A percentile compares a stretch with the other conserved stretches of the same genome.
Conservation (phyloP, 2,329 filamentous ascomycete genomes). For the Colletotrichum incanum region DNA sequence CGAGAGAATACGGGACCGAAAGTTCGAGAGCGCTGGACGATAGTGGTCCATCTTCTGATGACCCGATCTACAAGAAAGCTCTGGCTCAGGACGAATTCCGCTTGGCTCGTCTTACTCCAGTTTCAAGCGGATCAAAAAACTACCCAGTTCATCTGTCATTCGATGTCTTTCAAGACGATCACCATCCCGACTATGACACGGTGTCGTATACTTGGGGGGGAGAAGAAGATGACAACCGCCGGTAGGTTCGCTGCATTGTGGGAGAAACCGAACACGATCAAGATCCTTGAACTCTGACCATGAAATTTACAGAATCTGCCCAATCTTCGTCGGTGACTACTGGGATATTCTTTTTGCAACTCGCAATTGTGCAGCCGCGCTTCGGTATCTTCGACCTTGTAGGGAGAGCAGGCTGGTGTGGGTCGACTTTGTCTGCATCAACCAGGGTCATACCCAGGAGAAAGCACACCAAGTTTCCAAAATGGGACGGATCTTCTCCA, state of each 20-base stretch:
- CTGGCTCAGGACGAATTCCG: too few species aligned
- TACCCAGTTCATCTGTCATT: too few species aligned
- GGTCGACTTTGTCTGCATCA: neutral
- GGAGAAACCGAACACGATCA: neutral
- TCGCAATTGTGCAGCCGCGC: neutral
- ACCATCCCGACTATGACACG: neutral
- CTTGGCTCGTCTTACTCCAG: too few species aligned
- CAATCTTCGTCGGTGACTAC: neutral
- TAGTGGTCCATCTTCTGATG: neutral
- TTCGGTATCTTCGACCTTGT: neutral
- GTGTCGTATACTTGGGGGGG: neutral
- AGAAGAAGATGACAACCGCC: neutral
- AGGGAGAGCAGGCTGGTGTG: neutral
- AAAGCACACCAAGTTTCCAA: neutral
- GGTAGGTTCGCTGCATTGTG: too few species aligned
- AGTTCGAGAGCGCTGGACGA: neutral
- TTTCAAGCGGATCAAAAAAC: too few species aligned
- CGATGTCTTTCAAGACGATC: neutral
- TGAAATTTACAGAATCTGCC: neutral
- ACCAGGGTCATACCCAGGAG: constrained; percentile 1
- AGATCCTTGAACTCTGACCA: neutral
- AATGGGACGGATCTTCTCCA: neutral
- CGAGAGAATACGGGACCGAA: neutral
- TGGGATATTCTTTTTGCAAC: neutral
- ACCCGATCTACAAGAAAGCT: neutral